Base-by-base conservation (phyloP, 805 yeast species). In the Wickerhamiella allomyrinae region DNA sequence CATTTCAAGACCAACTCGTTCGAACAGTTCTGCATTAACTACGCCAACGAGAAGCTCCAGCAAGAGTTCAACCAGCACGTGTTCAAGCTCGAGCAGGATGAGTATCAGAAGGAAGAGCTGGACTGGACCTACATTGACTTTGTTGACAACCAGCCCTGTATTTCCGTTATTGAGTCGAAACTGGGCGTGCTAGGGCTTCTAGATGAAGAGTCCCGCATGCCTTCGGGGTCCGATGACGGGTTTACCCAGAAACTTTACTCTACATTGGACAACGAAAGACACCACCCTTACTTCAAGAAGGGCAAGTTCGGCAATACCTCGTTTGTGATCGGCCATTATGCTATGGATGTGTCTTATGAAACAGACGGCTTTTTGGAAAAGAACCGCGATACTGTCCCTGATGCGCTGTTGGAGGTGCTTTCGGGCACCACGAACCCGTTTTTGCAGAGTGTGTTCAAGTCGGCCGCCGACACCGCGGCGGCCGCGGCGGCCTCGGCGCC, bases 51-150 rank as follows among this genome's bases (percentile, higher is more conserved):
- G 66, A 89, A 89, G 63, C 71, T 89, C 54, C 97, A 89, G 63
- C 97, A 89, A 63, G 96, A 89, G 61, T 89, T 89, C 63, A 89
- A 87, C 56, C 96, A 86, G 66, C 96, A 89, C 56, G 96, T 89
- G 41, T 89, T 89, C 73, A 89, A 89, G 59, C 71, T 91, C 47
- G 98, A 89, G 59, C 97, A 91, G 67, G 95, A 87, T 57, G 96
- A 91, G 58, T 89, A 89, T 58, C 72, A 86, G 41, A 75, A 74
- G 46, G 97, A 89, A 65, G 81, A 87, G 57, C 87, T 89, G 49
- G 91, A 87, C 59, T 89, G 97, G 96, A 79, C 89, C 8, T 89
- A 89, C 55, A 89, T 89, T 54, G 96, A 89, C 54, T 89, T 87
- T 56, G 77, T 91, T 41, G 98, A 89, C 60, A 89, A 89, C 60